A percentile compares a stretch with the other conserved stretches of the same genome.
phyloP scores from a whole-genome alignment of 805 yeast species.

The Saccharomycopsis selenospora region DNA sequence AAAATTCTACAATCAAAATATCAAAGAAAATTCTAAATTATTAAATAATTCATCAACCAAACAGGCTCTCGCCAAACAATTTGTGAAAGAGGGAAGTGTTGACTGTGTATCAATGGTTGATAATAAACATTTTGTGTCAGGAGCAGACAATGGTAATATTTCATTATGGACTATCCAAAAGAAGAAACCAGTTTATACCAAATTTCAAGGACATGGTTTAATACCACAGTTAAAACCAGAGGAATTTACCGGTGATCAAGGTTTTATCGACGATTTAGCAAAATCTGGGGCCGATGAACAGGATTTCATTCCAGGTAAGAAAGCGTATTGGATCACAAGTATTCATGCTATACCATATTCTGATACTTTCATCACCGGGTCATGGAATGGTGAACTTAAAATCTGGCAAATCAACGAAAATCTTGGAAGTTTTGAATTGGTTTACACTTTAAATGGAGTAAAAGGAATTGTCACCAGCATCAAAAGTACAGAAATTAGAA shows the following conservation, averaged over 20 bases:
- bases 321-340: conserved; percentile 83
- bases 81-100: conserved; percentile 75
- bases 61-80: conserved; percentile 32
- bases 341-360: conserved; percentile 77
- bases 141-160: conserved; percentile 88
- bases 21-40: conserved; percentile 32
- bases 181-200: conserved; percentile 74
- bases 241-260: conserved; percentile 47
- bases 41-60: conserved; percentile 27
- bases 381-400: conserved; percentile 72
- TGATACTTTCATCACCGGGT: conserved; percentile 79
- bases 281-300: conserved; percentile 26
- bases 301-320: conserved; percentile 57
- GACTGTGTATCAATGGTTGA: conserved; percentile 89
- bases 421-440: conserved; percentile 48
- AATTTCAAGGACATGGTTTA: conserved; percentile 72
- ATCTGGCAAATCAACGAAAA: conserved; percentile 72
- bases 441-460: conserved; percentile 53
- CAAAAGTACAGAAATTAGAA: conserved; percentile 37
- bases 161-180: conserved; percentile 86
- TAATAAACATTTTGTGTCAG: conserved; percentile 88
- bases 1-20: conserved; percentile 27
- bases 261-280: conserved; percentile 8
- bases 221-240: conserved; percentile 42
- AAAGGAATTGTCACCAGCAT: conserved; percentile 66